Conservation (phyloP, 108 stramenopile genomes). For the Schizochytrium sp. region DNA sequence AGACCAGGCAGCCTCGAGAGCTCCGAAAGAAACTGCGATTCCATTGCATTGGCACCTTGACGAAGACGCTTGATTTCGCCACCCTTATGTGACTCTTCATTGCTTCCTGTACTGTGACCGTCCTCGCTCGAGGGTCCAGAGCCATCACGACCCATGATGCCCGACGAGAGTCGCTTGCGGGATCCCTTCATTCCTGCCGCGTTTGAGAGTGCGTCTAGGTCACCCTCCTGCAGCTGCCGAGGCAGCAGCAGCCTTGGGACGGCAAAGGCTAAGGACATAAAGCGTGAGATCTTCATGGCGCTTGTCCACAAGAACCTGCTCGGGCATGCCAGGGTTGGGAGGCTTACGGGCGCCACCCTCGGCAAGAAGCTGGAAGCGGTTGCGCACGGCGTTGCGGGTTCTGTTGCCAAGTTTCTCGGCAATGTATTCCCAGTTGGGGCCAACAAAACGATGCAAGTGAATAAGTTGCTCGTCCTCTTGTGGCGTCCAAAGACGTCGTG, state of each 20-base stretch:
- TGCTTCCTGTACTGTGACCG: not conserved
- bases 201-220: not conserved
- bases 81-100: not conserved
- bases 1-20: not conserved
- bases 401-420: not conserved
- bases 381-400: conserved; percentile 39
- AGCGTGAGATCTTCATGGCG: not conserved
- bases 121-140: not conserved
- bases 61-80: conserved; percentile 34
- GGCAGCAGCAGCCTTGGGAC: not conserved
- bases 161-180: not conserved
- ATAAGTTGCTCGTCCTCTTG: conserved; percentile 18
- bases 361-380: conserved; percentile 32
- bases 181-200: not conserved
- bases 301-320: not conserved
- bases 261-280: conserved; percentile 20
- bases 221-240: not conserved
- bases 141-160: not conserved
- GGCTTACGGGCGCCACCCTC: not conserved
- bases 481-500: conserved; percentile 9
- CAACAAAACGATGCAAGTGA: not conserved
- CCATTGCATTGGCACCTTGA: not conserved
- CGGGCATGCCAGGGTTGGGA: not conserved
- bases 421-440: conserved; percentile 46
- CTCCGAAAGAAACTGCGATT: not conserved